Base-by-base conservation (phyloP, 2,329 filamentous ascomycete genomes). In the Coniochaeta sp. region DNA sequence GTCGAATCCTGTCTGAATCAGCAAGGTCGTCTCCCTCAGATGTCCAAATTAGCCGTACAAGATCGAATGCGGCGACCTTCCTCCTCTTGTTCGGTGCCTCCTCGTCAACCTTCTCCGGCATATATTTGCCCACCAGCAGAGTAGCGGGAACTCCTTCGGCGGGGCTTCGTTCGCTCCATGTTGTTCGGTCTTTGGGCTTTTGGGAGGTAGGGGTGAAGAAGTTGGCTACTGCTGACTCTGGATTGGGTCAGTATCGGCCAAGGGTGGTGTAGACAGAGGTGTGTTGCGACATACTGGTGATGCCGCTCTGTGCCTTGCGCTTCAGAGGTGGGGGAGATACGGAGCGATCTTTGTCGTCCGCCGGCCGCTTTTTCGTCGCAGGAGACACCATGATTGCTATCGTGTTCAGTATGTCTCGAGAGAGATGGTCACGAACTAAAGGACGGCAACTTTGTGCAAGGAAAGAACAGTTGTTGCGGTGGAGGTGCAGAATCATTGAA, bases 161-260 rank as follows among this genome's bases (percentile, higher is more conserved):
- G 0, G 73, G 71, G 2, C 86, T 64, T 74, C 85, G 65, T 79
- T 86, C 69, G 74, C 75, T 67, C 89, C 94, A 97, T 9, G 69
- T 73, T 49, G 88, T 82, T 52, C 80, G 81, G 48, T 91, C 85
- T 13, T 89, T 88, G 28, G 86, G 83, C 65, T 95, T 96, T 66
- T 96, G 82, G 0, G 91, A 96, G 0, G 79, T 65, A 0, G 91
- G 91, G 0, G 85, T 95, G 69, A 97, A 97, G 73, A 97, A 97
- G 51, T 80, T 89, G 18, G 87, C 80, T 1, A 95, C 82, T 1
- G 86, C 82, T 54, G 70, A 82, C 65, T 83, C 86, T 89, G 57
- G 24, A 35, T 50, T 5, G 10, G 1, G 28, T 16, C n/a, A 16
- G 5, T 20, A 30, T 48, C 3, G n/a, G 10, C 22, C 12, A 74